A percentile compares a stretch with the other conserved stretches of the same genome.
phyloP scores from a whole-genome alignment of 306 rosid genomes.

The Dryas drummondii region DNA sequence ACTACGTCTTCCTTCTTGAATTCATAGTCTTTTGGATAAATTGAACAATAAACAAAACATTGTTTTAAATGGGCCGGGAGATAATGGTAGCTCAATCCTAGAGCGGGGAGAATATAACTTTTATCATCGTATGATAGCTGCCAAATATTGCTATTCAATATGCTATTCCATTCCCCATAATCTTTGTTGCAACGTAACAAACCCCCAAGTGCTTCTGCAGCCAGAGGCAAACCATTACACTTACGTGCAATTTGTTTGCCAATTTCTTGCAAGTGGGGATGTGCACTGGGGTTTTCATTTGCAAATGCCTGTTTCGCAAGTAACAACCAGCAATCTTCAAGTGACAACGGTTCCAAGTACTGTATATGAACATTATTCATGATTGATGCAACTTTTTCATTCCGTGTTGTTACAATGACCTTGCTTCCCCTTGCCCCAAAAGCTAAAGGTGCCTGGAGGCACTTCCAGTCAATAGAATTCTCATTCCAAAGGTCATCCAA shows the following conservation, averaged over 20 bases:
- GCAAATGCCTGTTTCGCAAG: constrained; percentile 2
- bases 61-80: no score
- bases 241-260: constrained; percentile 21
- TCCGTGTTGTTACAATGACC: constrained; percentile 17
- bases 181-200: background rate
- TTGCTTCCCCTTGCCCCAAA: constrained; percentile 13
- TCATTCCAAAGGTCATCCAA: constrained; percentile 13
- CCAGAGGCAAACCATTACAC: constrained; percentile 30
- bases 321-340: constrained; percentile 14
- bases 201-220: constrained; percentile 6
- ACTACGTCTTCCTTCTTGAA: no score
- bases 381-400: background rate
- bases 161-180: background rate
- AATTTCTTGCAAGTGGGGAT: constrained; percentile 6
- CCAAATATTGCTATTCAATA: background rate
- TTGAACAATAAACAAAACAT: no score
- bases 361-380: background rate
- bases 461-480: background rate
- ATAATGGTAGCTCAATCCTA: background rate
- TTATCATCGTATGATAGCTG: background rate
- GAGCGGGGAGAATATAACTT: background rate
- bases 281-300: background rate
- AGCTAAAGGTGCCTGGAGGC: background rate
- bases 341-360: background rate
- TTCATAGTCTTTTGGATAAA: no score